Percentiles rank a stretch among this genome's conserved stretches.
Conservation (phyloP, 192 early-diverging fungal genomes). For the Chytriomyces hyalinus region DNA sequence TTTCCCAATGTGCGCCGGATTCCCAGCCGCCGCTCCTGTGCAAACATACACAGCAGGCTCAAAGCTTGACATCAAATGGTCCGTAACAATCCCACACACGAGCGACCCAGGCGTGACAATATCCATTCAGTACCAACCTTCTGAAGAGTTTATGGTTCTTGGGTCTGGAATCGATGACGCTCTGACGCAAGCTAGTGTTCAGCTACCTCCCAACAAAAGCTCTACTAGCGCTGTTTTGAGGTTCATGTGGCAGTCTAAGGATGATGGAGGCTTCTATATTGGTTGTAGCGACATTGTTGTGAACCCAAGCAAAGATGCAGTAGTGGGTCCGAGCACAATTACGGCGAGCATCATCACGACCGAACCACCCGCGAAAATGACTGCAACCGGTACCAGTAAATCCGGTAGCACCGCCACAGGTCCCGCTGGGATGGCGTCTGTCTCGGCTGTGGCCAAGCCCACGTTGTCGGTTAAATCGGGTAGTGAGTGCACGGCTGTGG, state of each 20-base stretch:
- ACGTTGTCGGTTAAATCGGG: no score
- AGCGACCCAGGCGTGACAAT: slow-evolving; percentile 46
- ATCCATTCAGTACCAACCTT: slow-evolving; percentile 37
- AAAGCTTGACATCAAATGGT: slow-evolving; percentile 39
- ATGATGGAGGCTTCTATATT: slow-evolving; percentile 58
- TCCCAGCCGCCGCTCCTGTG: slow-evolving; percentile 20
- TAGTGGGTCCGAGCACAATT: not conserved
- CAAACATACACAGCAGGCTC: slow-evolving; percentile 42
- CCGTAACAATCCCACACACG: slow-evolving; percentile 44
- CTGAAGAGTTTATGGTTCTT: slow-evolving; percentile 35
- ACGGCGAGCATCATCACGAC: not conserved
- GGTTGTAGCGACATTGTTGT: slow-evolving; percentile 50
- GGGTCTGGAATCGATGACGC: slow-evolving; percentile 43
- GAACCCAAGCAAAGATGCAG: slow-evolving; percentile 11
- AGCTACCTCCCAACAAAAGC: slow-evolving; percentile 44
- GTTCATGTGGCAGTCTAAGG: slow-evolving; percentile 53
- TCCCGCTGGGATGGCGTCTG: no score
- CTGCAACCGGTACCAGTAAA: no score
- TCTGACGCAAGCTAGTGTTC: slow-evolving; percentile 14
- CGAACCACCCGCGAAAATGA: no score
- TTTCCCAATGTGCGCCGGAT: slow-evolving; percentile 29
- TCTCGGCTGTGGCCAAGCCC: no score
- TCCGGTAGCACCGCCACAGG: no score
- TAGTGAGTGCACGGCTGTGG: no score
- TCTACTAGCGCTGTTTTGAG: slow-evolving; percentile 48